Base-by-base conservation (phyloP, 331 rosid species). In the Rhamnella rubrinervis region DNA sequence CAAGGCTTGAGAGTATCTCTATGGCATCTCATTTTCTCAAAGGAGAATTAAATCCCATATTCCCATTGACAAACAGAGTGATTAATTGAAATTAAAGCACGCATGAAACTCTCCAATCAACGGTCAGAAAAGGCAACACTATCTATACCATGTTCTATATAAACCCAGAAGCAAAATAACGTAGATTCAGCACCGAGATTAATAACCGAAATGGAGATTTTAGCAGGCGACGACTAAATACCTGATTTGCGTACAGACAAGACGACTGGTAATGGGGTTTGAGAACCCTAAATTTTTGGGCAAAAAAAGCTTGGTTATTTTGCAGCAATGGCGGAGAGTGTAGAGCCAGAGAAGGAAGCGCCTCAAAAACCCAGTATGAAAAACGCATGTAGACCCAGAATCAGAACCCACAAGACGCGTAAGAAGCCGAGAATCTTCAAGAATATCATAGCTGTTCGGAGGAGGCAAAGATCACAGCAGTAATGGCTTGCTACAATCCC, bases 361-460 rank as follows among this genome's bases (percentile, higher is more conserved):
- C 64, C 57, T 75, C 57, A 83, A 70, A 76, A 76, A 7, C 70
- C 81, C 67, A 51, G 55, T 77, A 76, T 51, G 86, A 75, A 16
- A 49, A 56, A n/a, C 80, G 55, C 61, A 65, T 16, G 39, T 18
- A 46, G 78, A 35, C 78, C 71, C 66, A 70, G 47, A 46, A 64
- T 73, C 73, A 71, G 50, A 65, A 68, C 75, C 67, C 71, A 68
- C 66, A 64, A 38, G 61, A 70, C 41, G 68, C 64, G 58, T 73
- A 66, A 68, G 62, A 72, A 71, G 50, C 79, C 59, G 51, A 85
- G 62, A 68, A 79, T 74, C 82, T 81, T 82, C 67, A 87, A 76
- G 79, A 86, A 78, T 65, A 80, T 68, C 83, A 77, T 72, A 71
- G 39, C 69, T 77, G 61, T 65, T 59, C 35, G 9, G 21, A 8